Conservation (phyloP, 164 flowering plant genomes). For the Umbilicus rupestris region DNA sequence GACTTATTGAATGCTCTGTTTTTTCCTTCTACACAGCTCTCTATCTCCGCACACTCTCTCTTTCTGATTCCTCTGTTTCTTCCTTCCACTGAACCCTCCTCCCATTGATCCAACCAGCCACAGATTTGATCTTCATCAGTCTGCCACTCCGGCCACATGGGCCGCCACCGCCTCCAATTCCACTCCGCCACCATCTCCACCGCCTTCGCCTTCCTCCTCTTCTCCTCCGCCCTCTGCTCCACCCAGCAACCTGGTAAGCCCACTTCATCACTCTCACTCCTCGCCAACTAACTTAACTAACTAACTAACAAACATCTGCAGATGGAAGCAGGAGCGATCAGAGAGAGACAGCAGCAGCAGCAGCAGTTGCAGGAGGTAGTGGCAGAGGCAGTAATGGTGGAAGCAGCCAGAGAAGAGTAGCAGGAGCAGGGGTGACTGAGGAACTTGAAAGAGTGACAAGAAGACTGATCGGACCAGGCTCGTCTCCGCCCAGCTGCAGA, state of each 20-base stretch:
- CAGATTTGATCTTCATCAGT: not conserved
- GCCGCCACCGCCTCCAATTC: conserved; percentile 2
- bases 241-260: conserved; percentile 3
- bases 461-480: conserved; percentile 52
- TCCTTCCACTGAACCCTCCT: not conserved
- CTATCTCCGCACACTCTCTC: not conserved
- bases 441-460: conserved; percentile 7
- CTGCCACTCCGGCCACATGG: not conserved
- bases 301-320: not conserved
- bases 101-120: not conserved
- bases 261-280: not conserved
- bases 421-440: not conserved
- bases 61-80: not conserved
- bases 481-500: conserved; percentile 76
- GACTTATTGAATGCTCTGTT: not conserved
- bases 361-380: no score
- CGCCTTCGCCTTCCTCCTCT: conserved; percentile 5
- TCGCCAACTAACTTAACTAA: not conserved
- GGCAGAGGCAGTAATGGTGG: no score
- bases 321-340: not conserved
- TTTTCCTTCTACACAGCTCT: not conserved
- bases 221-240: conserved; percentile 6
- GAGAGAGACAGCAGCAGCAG: not conserved
- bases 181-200: conserved; percentile 6
- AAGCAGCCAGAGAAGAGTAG: not conserved